Evolutionary conservation across 2,329 filamentous ascomycete species (phyloP), one percentile per base, ranked within the genome.

Genomic region (Pseudogymnoascus sp.): DNA sequence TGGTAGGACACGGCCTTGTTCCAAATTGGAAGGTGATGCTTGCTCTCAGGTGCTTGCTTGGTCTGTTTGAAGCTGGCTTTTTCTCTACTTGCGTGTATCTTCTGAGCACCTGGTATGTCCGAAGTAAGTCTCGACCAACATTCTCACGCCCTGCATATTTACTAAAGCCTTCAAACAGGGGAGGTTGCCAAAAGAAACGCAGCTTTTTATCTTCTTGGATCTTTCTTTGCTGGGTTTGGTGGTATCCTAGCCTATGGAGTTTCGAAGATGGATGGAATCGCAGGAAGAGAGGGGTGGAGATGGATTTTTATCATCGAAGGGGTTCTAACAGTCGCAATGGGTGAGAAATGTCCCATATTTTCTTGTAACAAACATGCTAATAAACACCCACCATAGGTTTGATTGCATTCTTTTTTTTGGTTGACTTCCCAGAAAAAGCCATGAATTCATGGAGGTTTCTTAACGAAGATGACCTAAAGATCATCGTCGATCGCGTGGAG

Each of bases 401-500:
- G 2, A 69, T 70, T 3, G 77, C 80, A 61, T 86, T 82, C 75
- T 81, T 83, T 76, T 74, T 85, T 11, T 79, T 87, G 6, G 81
- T 86, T 62, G 83, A 85, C 70, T 87, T 87, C 70, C 84, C 84
- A 31, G 84, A 87, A 71, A 81, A 80, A 10, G 76, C 77, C 66
- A 77, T 80, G 60, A 69, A 74, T 44, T 67, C 69, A 8, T 72
- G 66, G 14, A 73, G 69, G 3, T 86, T 86, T 73, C 77, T 87
- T 10, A 75, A 73, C 21, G 68, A 73, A 6, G 74, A 74, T 5
- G 84, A 87, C 71, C 74, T 77, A 0, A 73, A 75, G 21, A 83
- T 79, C 78, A 69, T 84, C 50, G 76, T 83, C 40, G 72, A 75
- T 12, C 78, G 79, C 59, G 83, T 87, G 67, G 73, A 84, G 40